Evolutionary conservation across 129 eudicot genomes (phyloP).

Genomic region (Glebionis coronaria): DNA sequence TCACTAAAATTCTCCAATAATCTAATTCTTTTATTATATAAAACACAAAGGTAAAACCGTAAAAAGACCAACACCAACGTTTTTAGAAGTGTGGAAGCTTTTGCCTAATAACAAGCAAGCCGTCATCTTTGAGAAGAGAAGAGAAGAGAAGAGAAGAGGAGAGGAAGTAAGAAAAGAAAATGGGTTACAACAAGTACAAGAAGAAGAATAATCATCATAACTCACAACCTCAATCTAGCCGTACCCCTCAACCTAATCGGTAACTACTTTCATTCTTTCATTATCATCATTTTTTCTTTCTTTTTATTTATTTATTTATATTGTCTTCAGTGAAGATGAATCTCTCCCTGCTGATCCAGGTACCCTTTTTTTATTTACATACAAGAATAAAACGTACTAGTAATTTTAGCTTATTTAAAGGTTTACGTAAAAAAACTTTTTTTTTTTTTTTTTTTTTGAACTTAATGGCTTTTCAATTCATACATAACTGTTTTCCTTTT

Average conservation of each 20-base stretch:
- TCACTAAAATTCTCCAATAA: no score
- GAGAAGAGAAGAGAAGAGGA: constrained; percentile 15
- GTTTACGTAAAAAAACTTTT: constrained; percentile 23
- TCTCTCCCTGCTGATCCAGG: constrained; percentile 80
- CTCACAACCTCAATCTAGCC: constrained; percentile 54
- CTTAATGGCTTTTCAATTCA: no score
- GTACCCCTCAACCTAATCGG: constrained; percentile 37
- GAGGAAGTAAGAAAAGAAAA: constrained; percentile 21
- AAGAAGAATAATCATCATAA: constrained; percentile 59
- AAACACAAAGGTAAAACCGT: no score
- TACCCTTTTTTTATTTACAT: background rate
- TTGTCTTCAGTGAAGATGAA: constrained; percentile 44
- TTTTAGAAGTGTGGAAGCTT: no score
- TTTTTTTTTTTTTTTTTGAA: no score
- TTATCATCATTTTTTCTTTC: background rate
- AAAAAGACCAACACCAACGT: no score
- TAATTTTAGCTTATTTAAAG: background rate
- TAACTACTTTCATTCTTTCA: background rate
- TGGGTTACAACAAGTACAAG: constrained; percentile 72
- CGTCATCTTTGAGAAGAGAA: background rate
- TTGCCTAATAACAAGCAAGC: background rate
- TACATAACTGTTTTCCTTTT: background rate
- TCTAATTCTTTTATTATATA: no score
- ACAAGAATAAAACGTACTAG: background rate
- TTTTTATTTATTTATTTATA: background rate